These are phyloP conservation scores for Lachancea waltii DNA, from an alignment of 805 yeast species.

Conservation along the genomic window DNA sequence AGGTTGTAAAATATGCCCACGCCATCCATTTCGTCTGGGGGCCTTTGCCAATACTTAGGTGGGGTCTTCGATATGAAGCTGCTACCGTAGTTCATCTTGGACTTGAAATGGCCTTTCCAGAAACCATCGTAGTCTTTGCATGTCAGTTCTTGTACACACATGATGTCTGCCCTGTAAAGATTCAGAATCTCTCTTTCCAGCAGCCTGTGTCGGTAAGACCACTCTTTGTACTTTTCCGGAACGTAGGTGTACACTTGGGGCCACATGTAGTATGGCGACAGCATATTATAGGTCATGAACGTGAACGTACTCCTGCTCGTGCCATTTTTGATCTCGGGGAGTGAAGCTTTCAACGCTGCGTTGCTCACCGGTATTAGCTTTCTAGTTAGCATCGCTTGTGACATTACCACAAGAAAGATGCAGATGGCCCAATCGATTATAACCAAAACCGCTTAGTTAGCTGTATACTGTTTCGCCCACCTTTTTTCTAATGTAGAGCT, in stretches of 20 bases:
- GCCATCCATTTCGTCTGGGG: constrained; percentile 48
- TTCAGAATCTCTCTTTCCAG: constrained; percentile 34
- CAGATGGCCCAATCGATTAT: not conserved
- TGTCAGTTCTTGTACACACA: constrained; percentile 56
- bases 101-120: constrained; percentile 35
- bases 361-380: constrained; percentile 10
- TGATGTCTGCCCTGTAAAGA: constrained; percentile 42
- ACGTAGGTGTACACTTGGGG: constrained; percentile 47
- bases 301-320: constrained; percentile 22
- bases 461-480: not conserved
- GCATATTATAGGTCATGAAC: constrained; percentile 40
- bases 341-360: constrained; percentile 4
- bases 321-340: constrained; percentile 3
- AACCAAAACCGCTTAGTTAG: not conserved
- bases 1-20: constrained; percentile 48
- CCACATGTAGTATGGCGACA: constrained; percentile 57
- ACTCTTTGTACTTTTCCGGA: constrained; percentile 40
- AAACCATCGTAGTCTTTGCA: constrained; percentile 34
- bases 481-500: too few relatives aligned
- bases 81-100: constrained; percentile 38
- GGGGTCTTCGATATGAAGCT: constrained; percentile 43
- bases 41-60: constrained; percentile 48
- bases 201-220: constrained; percentile 44
- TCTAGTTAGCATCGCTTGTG: constrained; percentile 10
- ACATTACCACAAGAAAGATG: not conserved